These are phyloP conservation scores for Quercus dentata DNA, from an alignment of 306 rosid genomes.

Conservation along the genomic window DNA sequence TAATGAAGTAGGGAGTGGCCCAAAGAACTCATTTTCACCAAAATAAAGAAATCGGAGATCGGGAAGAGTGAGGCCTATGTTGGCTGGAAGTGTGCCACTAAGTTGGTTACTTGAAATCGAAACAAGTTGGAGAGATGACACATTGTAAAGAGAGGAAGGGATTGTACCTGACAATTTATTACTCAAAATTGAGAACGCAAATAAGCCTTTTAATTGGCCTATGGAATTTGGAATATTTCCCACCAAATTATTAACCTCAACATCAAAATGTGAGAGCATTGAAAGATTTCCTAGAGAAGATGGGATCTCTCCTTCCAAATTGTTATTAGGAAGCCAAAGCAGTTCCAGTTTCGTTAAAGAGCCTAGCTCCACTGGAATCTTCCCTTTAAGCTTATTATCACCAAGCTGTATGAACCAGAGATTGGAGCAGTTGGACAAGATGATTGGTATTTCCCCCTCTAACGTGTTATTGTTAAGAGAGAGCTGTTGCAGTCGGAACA, in stretches of 20 bases:
- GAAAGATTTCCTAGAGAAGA: no score
- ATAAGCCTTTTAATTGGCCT: background rate
- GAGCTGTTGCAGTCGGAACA: background rate
- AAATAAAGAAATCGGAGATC: no score
- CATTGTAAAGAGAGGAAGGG: slow-evolving; percentile 26
- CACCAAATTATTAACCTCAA: slow-evolving; percentile 11
- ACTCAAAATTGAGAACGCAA: background rate
- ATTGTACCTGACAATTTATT: slow-evolving; percentile 26
- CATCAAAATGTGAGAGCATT: no score
- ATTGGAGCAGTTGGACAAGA: slow-evolving; percentile 20
- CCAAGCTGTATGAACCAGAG: background rate
- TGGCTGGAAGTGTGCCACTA: no score
- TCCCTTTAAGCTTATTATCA: slow-evolving; percentile 8
- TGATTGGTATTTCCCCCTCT: slow-evolving; percentile 31
- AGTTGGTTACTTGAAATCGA: no score
- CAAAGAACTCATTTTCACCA: no score
- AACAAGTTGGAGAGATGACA: no score
- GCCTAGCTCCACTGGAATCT: slow-evolving; percentile 1
- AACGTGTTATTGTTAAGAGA: slow-evolving; percentile 12
- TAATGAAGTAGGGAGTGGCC: no score
- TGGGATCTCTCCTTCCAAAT: no score
- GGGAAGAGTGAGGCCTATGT: no score
- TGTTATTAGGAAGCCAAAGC: no score
- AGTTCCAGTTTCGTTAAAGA: no score
- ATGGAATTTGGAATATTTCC: slow-evolving; percentile 34